Evolutionary conservation across 495 filamentous ascomycete species (phyloP), one percentile per base, ranked within the genome.

Genomic region (Xylaria venustula): DNA sequence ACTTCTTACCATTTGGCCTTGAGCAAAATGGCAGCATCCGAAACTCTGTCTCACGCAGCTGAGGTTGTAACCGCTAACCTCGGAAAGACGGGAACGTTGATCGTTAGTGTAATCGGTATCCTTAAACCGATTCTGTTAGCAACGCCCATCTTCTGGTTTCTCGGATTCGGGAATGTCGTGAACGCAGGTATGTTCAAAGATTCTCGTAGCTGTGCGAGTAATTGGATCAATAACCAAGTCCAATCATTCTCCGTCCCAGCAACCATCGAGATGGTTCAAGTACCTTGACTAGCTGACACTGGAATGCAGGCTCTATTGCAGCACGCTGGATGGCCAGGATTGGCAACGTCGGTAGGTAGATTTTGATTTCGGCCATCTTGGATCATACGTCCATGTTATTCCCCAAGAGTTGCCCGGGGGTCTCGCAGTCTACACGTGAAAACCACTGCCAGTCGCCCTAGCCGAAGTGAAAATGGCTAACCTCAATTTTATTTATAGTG

Each of bases 261-360:
- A 34, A 3, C n/a, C n/a, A n/a, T n/a, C n/a, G n/a, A n/a, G n/a
- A n/a, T n/a, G n/a, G n/a, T n/a, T n/a, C n/a, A n/a, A n/a, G n/a
- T n/a, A n/a, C n/a, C n/a, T n/a, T n/a, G n/a, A n/a, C n/a, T n/a
- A n/a, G n/a, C n/a, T n/a, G n/a, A n/a, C n/a, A 5, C 8, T 23
- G 17, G 9, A 3, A n/a, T 9, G 4, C 9, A 60, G 60, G 54
- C 15, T 66, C 64, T 23, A 14, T 66, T 12, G 60, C 60, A 14
- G 60, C 60, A 9, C 23, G 34, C 7, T 26, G 30, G 2, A 61
- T 58, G 41, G 50, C 54, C 30, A 23, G 46, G 7, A 59, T 65
- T 17, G 40, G 57, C n/a, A 47, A n/a, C n/a, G 62, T 65, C 36
- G 37, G 37, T 40, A 40, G 15, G 37, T 40, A 8, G 14, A 8